These are phyloP conservation scores for Hortaea werneckii DNA, from an alignment of 2,329 filamentous ascomycete species.

Conservation along the genomic window DNA sequence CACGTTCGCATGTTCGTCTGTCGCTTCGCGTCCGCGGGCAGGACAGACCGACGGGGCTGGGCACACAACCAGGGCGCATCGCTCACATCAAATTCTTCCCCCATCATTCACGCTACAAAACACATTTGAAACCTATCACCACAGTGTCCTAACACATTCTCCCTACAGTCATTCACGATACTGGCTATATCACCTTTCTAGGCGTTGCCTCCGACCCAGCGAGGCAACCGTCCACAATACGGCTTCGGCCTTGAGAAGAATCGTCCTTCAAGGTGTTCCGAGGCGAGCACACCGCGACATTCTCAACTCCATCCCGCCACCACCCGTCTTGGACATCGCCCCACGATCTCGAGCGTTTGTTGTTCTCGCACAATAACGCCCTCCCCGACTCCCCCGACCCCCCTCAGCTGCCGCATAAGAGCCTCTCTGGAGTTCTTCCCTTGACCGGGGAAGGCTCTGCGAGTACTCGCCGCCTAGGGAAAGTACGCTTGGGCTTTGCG, in stretches of 20 bases:
- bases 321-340: conserved; percentile 20
- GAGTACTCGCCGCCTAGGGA: conserved; percentile 66
- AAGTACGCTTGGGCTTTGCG: conserved; percentile 78
- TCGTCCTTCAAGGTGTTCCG: conserved; percentile 39
- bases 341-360: conserved; percentile 30
- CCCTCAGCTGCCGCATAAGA: conserved; percentile 99
- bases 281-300: conserved; percentile 37
- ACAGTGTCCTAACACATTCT: no score
- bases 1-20: no score
- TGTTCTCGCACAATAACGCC: conserved; percentile 34
- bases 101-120: no score
- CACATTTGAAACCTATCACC: no score
- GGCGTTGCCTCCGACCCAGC: neutral
- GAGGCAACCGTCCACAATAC: conserved; percentile 24
- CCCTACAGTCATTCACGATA: no score
- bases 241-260: conserved; percentile 33
- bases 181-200: neutral
- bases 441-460: conserved; percentile 98
- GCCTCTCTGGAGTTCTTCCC: conserved; percentile 97
- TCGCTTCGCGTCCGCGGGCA: no score
- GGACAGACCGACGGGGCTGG: no score
- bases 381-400: conserved; percentile 46
- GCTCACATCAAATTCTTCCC: no score
- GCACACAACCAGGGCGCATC: no score
- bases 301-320: conserved; percentile 31